Conservation (phyloP, 495 filamentous ascomycete species). For the Staphylotrichum longicolle region DNA sequence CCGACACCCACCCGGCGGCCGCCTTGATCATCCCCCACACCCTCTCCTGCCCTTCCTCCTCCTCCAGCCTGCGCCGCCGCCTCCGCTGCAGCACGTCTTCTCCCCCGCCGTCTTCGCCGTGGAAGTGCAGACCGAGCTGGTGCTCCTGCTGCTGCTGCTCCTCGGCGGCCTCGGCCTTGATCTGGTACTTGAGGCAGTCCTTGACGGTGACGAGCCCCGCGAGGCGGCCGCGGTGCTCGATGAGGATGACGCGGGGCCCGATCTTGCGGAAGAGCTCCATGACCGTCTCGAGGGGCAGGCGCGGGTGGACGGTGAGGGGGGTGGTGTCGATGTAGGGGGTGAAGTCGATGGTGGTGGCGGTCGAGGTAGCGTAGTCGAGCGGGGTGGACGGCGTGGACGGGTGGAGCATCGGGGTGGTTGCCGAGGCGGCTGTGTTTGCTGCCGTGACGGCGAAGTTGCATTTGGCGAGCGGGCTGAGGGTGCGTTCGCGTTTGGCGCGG, state of each 20-base stretch:
- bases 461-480: conserved; percentile 59
- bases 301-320: conserved; percentile 86
- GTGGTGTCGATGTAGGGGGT: conserved; percentile 86
- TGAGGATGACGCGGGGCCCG: conserved; percentile 87
- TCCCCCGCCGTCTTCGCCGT: conserved; percentile 36
- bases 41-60: conserved; percentile 57
- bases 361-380: conserved; percentile 33
- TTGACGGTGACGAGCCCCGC: conserved; percentile 91
- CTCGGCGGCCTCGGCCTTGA: conserved; percentile 91
- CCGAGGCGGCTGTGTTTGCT: conserved; percentile 23
- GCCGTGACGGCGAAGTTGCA: conserved; percentile 68
- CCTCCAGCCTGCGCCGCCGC: conserved; percentile 30
- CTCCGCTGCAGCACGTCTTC: too few relatives aligned
- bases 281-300: conserved; percentile 89
- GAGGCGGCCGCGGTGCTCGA: conserved; percentile 83
- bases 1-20: conserved; percentile 55
- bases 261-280: conserved; percentile 99
- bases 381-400: conserved; percentile 8
- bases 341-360: conserved; percentile 72
- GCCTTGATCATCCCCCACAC: conserved; percentile 65
- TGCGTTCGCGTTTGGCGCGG: conserved; percentile 71
- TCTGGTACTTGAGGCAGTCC: conserved; percentile 96
- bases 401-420: conserved; percentile 47
- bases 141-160: conserved; percentile 49
- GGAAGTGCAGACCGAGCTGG: conserved; percentile 37